Evolutionary conservation across 2,329 filamentous ascomycete genomes (phyloP).

Genomic region (Hymenoscyphus salicellus): DNA sequence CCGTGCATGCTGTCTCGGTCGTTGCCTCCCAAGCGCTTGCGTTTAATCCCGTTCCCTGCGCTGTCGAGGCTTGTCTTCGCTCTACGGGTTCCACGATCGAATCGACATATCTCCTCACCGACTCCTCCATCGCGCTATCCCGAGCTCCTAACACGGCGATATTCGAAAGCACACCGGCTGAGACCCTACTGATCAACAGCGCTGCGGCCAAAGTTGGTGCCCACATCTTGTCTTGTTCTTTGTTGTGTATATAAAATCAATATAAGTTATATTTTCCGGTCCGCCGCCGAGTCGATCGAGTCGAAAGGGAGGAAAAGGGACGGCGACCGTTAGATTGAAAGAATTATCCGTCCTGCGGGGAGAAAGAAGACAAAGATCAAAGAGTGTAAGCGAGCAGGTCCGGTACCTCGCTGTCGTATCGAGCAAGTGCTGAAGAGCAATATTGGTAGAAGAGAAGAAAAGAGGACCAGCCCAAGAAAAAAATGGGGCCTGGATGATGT

Average conservation of each 20-base stretch:
- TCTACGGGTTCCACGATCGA: constrained; percentile 33
- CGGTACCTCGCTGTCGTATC: constrained; percentile 16
- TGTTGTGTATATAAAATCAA: constrained; percentile 1
- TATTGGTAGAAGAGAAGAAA: not conserved
- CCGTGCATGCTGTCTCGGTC: constrained; percentile 58
- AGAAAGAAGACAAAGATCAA: constrained; percentile 11
- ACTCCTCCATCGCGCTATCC: constrained; percentile 28
- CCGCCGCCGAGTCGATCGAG: not conserved
- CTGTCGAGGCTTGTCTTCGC: constrained; percentile 23
- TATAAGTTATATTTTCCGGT: not conserved
- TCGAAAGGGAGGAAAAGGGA: constrained; percentile 1
- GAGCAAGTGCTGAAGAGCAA: constrained; percentile 23
- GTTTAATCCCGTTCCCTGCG: constrained; percentile 38
- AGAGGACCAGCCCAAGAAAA: constrained; percentile 28
- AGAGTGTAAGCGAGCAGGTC: constrained; percentile 20
- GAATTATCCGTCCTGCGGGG: constrained; percentile 13
- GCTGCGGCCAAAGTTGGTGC: constrained; percentile 19
- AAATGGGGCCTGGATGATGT: constrained; percentile 24
- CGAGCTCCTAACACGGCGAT: constrained; percentile 26
- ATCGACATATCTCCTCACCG: constrained; percentile 33
- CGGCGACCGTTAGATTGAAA: constrained; percentile 16
- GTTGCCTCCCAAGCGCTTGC: constrained; percentile 54
- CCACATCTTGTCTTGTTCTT: constrained; percentile 22
- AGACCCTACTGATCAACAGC: constrained; percentile 31
- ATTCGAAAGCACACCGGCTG: constrained; percentile 27